Evolutionary conservation across 257 asterid species (phyloP), one percentile per base, ranked within the genome.

Genomic region (Solanum ossicruentum): DNA sequence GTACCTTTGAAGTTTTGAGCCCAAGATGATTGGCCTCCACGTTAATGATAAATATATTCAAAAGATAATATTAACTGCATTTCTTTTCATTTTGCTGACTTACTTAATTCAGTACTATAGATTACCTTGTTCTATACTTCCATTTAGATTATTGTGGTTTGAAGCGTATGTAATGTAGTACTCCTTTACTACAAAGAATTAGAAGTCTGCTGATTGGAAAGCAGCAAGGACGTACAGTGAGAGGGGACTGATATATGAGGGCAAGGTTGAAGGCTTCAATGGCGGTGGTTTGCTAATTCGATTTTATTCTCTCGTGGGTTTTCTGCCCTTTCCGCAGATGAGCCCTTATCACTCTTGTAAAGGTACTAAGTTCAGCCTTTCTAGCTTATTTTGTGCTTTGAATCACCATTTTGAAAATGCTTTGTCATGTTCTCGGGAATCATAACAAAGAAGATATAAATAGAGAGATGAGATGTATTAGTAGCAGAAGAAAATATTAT

Each of bases 141-240:
- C 18, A 1, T 52, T 78, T 78, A 77, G 26, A 78, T 78, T 78
- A 51, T 52, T 78, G 65, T 49, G 70, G 83, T 85, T 79, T 80
- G 88, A 80, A 83, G 67, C 81, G 51, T 83, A 85, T 88, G 87
- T 87, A 90, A 88, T 85, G 84, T 87, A 52, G 86, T 89, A 85
- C 73, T 91, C 85, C 91, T 83, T 90, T 89, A 81, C 79, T 84
- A 90, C 97, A 91, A 96, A 93, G 98, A 93, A 96, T 95, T 95
- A 96, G 99, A 92, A 93, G 97, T 93, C 98, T 86, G 99, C 98
- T 83, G 99, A 95, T 87, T 96, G 99, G 99, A 93, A 91, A 89
- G 95, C 93, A 69, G 98, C 98, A 87, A 92, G 83, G 83, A 89
- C 91, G 28, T 92, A 93, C 89, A 70, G 88, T 26, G 94, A 93